Evolutionary conservation across 306 rosid species (phyloP), one percentile per base, ranked within the genome.

Genomic region (Cucurbita moschata): DNA sequence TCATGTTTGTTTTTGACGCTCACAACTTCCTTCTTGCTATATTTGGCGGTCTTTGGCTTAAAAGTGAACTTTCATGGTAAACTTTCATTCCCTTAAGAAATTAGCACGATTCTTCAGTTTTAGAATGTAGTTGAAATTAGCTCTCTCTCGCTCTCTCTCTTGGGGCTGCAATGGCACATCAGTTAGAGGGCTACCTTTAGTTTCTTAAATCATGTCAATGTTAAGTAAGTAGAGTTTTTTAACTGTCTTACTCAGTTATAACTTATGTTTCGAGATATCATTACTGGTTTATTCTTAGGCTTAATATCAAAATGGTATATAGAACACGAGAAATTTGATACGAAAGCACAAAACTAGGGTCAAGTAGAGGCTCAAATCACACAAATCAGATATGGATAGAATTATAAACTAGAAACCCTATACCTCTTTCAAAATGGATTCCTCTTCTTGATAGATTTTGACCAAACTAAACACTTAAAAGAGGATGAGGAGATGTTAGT

Each of bases 1-100:
- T 77, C 79, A 18, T 76, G 81, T 51, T 86, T 86, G 86, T 40
- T 77, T 35, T 79, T 93, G 18, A 26, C 82, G 75, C 76, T 90
- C 19, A 71, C 80, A 13, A 80, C 88, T 43, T 51, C 85, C 30
- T 75, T 90, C 71, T 73, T 90, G 0, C 59, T 93, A 43, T 84
- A 68, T 76, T 78, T 85, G 74, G 75, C 85, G n/a, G 63, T 86
- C 73, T 87, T 81, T 57, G 92, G 91, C 80, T 77, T 87, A 61
- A 84, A 77, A 75, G 69, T 82, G 82, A 77, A 85, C 37, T 76
- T 82, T 70, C 84, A 83, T 73, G 97, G 96, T 93, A 83, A 79
- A 82, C 63, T 40, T 62, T 30, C 50, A 72, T 73, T 58, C 73
- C 67, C 18, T 78, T 49, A 46, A 30, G 35, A 15, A 39, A 72